Evolutionary conservation across 208 protist genomes (phyloP).

Genomic region (Leishmania tropica): DNA sequence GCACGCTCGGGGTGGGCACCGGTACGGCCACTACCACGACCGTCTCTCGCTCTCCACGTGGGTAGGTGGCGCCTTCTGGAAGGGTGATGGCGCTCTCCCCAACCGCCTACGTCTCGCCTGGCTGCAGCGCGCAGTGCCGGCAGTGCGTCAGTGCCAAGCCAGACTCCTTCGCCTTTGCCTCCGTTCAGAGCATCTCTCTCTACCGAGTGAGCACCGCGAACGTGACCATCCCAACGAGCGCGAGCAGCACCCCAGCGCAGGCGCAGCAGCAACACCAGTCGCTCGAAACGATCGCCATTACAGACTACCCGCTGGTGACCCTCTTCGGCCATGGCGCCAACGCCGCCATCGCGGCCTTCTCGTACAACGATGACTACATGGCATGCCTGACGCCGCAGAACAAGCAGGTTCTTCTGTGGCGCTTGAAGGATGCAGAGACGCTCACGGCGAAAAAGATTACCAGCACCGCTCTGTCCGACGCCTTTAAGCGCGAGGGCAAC

Average conservation of each 20-base stretch:
- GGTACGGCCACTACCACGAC: not conserved
- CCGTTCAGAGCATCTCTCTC: slow-evolving; percentile 56
- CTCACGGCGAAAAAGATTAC: slow-evolving; percentile 51
- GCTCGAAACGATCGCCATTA: slow-evolving; percentile 24
- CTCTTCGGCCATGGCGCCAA: slow-evolving; percentile 59
- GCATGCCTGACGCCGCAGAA: slow-evolving; percentile 54
- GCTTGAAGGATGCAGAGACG: slow-evolving; percentile 51
- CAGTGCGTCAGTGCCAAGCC: slow-evolving; percentile 55
- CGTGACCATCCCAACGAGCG: slow-evolving; percentile 23
- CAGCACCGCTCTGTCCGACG: slow-evolving; percentile 22
- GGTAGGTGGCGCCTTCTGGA: not conserved
- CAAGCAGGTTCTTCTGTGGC: slow-evolving; percentile 58
- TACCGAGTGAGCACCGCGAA: slow-evolving; percentile 43
- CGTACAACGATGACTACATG: slow-evolving; percentile 87
- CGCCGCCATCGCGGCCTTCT: slow-evolving; percentile 60
- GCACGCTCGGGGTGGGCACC: not conserved
- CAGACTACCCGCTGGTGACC: slow-evolving; percentile 54
- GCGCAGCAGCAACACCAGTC: slow-evolving; percentile 15
- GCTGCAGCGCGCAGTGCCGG: slow-evolving; percentile 65
- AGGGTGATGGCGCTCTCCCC: slow-evolving; percentile 66
- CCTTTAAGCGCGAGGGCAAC: slow-evolving; percentile 68
- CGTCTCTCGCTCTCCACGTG: not conserved
- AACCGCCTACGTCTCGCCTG: slow-evolving; percentile 64
- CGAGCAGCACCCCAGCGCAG: slow-evolving; percentile 22
- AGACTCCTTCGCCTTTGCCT: slow-evolving; percentile 68